phyloP scores from a whole-genome alignment of 306 rosid species.

The Lupinus albus region DNA sequence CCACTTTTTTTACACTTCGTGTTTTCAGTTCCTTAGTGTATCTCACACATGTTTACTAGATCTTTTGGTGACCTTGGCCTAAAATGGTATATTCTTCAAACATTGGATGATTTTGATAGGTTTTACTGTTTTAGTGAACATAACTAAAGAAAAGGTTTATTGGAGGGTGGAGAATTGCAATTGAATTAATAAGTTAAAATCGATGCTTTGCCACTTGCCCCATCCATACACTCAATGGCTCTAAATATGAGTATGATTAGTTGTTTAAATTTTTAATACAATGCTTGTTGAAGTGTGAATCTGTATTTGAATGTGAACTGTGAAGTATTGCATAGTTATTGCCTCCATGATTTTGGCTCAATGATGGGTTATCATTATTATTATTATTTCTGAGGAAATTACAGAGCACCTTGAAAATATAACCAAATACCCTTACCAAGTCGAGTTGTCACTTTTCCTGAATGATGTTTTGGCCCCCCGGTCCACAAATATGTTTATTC shows the following conservation, averaged over 20 bases:
- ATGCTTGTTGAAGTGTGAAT: not conserved
- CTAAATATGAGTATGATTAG: not conserved
- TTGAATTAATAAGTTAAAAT: conserved; percentile 10
- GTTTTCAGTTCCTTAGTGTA: not conserved
- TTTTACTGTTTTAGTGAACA: conserved; percentile 6
- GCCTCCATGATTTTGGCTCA: conserved; percentile 4
- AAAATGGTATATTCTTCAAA: not conserved
- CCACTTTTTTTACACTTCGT: not conserved
- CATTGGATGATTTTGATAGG: not conserved
- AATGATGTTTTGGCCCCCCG: not conserved
- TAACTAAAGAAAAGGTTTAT: not conserved
- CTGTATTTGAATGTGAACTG: not conserved
- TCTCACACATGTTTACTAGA: not conserved
- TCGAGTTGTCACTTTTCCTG: conserved; percentile 19
- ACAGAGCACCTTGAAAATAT: not conserved
- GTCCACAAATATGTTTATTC: not conserved
- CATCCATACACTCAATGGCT: not conserved
- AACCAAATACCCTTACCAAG: not conserved
- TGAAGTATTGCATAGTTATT: conserved; percentile 22
- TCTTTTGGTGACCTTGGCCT: not conserved
- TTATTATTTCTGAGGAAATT: not conserved
- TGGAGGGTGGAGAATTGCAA: conserved; percentile 3
- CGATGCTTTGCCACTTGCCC: not conserved
- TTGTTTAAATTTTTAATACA: not conserved
- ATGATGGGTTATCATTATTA: not conserved